Evolutionary conservation across 179 eudicot genomes (phyloP).

Genomic region (Gypsophila paniculata): DNA sequence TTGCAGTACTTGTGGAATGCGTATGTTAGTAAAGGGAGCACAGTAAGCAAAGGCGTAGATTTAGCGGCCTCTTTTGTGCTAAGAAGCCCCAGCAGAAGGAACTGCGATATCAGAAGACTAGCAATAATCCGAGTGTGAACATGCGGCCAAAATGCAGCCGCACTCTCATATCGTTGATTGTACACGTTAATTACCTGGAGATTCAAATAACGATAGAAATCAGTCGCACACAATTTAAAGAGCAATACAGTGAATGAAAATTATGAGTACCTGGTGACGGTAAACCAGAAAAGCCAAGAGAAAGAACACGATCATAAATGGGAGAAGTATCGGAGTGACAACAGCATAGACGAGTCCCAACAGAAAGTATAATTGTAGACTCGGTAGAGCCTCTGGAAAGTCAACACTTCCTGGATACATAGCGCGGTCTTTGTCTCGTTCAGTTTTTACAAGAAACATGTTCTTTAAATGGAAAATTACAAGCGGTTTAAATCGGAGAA

Average conservation of each 20-base stretch:
- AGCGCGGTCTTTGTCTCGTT: slow-evolving; percentile 75
- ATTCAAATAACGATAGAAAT: not conserved
- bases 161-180: slow-evolving; percentile 83
- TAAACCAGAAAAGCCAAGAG: slow-evolving; percentile 83
- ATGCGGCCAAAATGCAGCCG: slow-evolving; percentile 93
- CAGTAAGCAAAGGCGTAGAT: slow-evolving; percentile 79
- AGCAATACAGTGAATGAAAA: not conserved
- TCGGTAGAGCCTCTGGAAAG: slow-evolving; percentile 60
- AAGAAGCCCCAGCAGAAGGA: slow-evolving; percentile 75
- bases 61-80: slow-evolving; percentile 85
- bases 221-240: too few relatives aligned
- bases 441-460: slow-evolving; percentile 84
- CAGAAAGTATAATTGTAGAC: slow-evolving; percentile 81
- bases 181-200: slow-evolving; percentile 83
- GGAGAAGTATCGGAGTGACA: slow-evolving; percentile 82
- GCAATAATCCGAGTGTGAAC: slow-evolving; percentile 82
- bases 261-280: slow-evolving; percentile 75
- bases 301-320: slow-evolving; percentile 82
- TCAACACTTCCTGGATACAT: slow-evolving; percentile 85
- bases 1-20: slow-evolving; percentile 84
- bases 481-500: slow-evolving; percentile 74
- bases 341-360: slow-evolving; percentile 91
- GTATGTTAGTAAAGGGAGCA: slow-evolving; percentile 65
- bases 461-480: slow-evolving; percentile 78
- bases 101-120: slow-evolving; percentile 83